Conservation (phyloP, 1,284 basidiomycete genomes). For the Tremellales sp. region DNA sequence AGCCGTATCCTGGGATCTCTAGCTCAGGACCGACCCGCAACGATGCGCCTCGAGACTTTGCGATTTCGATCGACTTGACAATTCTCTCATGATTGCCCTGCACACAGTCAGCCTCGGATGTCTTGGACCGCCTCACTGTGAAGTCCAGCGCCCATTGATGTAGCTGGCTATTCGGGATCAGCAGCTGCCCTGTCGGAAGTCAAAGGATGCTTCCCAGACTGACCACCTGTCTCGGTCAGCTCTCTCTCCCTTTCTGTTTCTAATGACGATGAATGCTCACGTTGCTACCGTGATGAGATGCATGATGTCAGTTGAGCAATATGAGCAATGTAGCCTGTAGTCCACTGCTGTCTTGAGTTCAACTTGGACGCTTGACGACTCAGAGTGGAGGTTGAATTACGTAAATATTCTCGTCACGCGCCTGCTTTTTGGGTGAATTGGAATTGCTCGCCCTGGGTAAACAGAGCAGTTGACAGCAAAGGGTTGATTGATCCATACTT, state of each 20-base stretch:
- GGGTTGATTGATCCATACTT: background rate
- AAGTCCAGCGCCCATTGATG: constrained; percentile 35
- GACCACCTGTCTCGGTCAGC: too few relatives aligned
- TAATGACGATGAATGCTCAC: constrained; percentile 21
- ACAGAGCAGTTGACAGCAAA: background rate
- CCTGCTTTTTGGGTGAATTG: background rate
- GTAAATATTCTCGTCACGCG: constrained; percentile 1
- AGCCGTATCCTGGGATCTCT: constrained; percentile 96
- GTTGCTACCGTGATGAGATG: constrained; percentile 50
- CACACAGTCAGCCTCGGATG: background rate
- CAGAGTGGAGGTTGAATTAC: background rate
- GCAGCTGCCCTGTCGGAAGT: too few relatives aligned
- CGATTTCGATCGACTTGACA: constrained; percentile 77
- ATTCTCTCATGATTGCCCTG: constrained; percentile 91
- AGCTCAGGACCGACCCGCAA: constrained; percentile 96
- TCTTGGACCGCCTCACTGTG: constrained; percentile 10
- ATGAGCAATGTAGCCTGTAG: background rate
- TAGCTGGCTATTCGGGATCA: too few relatives aligned
- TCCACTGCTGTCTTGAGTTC: background rate
- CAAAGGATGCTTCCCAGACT: too few relatives aligned
- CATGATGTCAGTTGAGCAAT: constrained; percentile 15
- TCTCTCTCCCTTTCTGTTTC: too few relatives aligned
- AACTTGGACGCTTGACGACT: background rate
- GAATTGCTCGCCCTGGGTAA: background rate
- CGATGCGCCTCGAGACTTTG: constrained; percentile 83